These are phyloP conservation scores for Talaromyces sp. DNA, from an alignment of 2,329 filamentous ascomycete species.

Conservation along the genomic window DNA sequence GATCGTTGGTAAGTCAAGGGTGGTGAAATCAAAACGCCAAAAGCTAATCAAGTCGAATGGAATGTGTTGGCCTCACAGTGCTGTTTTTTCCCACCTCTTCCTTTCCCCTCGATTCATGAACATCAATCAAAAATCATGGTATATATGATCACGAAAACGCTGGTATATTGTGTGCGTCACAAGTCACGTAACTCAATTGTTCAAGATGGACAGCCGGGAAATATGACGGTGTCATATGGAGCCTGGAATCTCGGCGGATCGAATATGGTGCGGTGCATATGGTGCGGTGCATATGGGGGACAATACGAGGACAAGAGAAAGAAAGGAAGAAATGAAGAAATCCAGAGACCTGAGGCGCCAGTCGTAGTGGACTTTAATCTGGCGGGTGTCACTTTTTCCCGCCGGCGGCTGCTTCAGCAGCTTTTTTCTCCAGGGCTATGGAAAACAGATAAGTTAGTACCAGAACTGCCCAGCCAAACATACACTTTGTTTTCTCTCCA, in stretches of 20 bases:
- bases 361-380: not conserved
- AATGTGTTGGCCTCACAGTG: not conserved
- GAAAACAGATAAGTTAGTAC: slow-evolving; percentile 11
- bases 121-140: too few species aligned
- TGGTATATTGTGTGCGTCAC: not conserved
- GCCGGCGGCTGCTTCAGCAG: slow-evolving; percentile 28
- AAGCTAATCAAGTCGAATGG: slow-evolving; percentile 2
- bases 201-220: not conserved
- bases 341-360: not conserved
- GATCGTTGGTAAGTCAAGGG: too few species aligned
- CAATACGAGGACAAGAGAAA: not conserved
- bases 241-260: not conserved
- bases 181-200: not conserved
- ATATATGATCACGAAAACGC: not conserved
- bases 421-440: slow-evolving; percentile 42
- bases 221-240: not conserved
- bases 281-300: slow-evolving; percentile 10
- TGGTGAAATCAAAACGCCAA: not conserved
- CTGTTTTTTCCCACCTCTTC: not conserved
- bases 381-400: slow-evolving; percentile 31
- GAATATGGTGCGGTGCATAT: too few species aligned
- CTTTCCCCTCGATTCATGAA: not conserved
- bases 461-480: not conserved
- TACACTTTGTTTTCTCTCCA: not conserved
- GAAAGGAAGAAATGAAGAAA: not conserved